phyloP scores from a whole-genome alignment of 2,329 filamentous ascomycete species.

The Alternaria sp. region DNA sequence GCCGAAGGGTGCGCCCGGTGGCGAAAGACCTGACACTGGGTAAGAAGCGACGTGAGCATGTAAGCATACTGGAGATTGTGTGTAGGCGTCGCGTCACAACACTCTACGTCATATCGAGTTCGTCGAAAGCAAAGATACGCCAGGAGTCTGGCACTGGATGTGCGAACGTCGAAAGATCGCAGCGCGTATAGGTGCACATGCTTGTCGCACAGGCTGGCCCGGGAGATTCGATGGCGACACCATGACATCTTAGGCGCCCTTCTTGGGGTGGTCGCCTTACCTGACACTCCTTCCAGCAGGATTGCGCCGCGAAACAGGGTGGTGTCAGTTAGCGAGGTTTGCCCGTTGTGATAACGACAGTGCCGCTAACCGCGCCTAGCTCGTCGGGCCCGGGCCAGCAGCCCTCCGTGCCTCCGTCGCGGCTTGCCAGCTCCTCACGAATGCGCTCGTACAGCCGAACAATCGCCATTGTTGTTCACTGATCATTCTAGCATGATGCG shows the following conservation, averaged over 20 bases:
- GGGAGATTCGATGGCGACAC: background rate
- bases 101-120: background rate
- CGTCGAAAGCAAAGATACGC: background rate
- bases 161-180: background rate
- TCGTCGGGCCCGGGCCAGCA: background rate
- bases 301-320: background rate
- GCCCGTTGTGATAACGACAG: background rate
- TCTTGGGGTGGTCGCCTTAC: background rate
- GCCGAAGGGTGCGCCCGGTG: background rate
- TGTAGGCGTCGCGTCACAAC: background rate
- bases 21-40: background rate
- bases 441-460: background rate
- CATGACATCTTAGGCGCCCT: background rate
- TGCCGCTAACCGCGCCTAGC: background rate
- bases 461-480: background rate
- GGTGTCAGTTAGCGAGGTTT: background rate
- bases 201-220: background rate
- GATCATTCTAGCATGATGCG: background rate
- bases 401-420: background rate
- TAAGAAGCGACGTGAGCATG: background rate
- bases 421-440: background rate
- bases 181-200: background rate
- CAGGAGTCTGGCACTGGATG: background rate
- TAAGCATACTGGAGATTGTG: background rate
- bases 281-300: background rate